phyloP scores from a whole-genome alignment of 257 asterid species.

The Fraxinus cuspidata region DNA sequence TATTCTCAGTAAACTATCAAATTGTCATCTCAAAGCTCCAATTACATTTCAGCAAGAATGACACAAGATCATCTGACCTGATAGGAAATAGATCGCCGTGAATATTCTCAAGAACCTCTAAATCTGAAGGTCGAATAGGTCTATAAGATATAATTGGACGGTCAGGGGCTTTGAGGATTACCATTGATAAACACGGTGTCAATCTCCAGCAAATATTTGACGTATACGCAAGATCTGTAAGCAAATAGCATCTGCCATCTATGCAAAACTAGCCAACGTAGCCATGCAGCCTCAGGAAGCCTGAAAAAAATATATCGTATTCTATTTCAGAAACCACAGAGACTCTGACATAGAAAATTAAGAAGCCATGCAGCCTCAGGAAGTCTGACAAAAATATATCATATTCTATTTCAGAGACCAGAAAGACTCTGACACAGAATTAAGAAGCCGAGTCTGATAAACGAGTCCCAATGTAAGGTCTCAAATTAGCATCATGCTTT shows the following conservation, averaged over 20 bases:
- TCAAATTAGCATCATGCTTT: neutral
- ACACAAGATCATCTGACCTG: conserved; percentile 50
- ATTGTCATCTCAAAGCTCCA: conserved; percentile 8
- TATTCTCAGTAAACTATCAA: conserved; percentile 26
- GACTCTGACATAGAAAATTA: conserved; percentile 12
- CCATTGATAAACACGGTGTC: conserved; percentile 57
- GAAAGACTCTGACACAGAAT: conserved; percentile 22
- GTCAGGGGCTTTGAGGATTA: conserved; percentile 50
- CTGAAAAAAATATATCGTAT: conserved; percentile 21
- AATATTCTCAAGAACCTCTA: conserved; percentile 67
- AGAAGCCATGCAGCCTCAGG: conserved; percentile 9
- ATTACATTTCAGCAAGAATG: conserved; percentile 10
- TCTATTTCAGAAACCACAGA: conserved; percentile 9
- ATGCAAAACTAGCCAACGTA: conserved; percentile 45
- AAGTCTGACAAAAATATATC: conserved; percentile 28
- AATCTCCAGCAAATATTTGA: conserved; percentile 63
- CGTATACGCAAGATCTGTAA: conserved; percentile 33
- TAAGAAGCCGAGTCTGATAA: conserved; percentile 2
- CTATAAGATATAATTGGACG: conserved; percentile 68
- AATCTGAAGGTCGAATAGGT: conserved; percentile 73
- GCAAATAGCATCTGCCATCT: conserved; percentile 58
- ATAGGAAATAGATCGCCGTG: conserved; percentile 89
- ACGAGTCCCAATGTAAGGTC: neutral
- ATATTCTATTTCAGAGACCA: conserved; percentile 2
- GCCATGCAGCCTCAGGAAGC: conserved; percentile 51